Evolutionary conservation across 2,329 filamentous ascomycete species (phyloP).

Genomic region (Achaetomium macrosporum): DNA sequence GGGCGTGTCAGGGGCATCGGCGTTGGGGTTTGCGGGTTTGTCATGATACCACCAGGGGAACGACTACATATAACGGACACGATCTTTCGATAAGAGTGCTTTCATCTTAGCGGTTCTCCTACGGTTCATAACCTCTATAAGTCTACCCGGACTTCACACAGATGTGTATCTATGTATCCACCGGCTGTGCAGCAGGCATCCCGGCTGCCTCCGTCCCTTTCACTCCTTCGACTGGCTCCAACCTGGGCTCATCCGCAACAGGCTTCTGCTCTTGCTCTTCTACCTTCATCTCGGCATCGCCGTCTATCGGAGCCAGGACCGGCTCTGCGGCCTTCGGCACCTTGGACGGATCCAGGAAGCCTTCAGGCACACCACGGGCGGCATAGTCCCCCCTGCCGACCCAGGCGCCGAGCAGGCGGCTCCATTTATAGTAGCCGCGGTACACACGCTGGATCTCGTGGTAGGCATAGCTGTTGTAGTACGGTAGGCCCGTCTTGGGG

Average conservation of each 20-base stretch:
- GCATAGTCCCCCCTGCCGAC: slow-evolving; percentile 62
- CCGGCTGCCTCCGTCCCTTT: background rate
- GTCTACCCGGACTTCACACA: background rate
- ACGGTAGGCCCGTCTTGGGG: slow-evolving; percentile 75
- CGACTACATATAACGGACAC: background rate
- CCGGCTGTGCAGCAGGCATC: background rate
- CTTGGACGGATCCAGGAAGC: slow-evolving; percentile 49
- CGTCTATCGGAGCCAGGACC: slow-evolving; percentile 6
- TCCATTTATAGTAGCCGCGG: slow-evolving; percentile 75
- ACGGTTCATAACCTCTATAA: background rate
- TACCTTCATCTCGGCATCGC: slow-evolving; percentile 1
- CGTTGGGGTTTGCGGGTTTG: slow-evolving; percentile 1
- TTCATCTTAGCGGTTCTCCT: background rate
- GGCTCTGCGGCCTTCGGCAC: slow-evolving; percentile 6
- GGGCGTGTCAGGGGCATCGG: background rate
- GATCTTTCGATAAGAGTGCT: background rate
- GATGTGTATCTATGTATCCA: background rate
- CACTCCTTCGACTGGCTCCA: slow-evolving; percentile 8
- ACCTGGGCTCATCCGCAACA: slow-evolving; percentile 3
- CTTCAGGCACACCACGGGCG: slow-evolving; percentile 70
- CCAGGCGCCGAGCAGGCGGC: slow-evolving; percentile 73
- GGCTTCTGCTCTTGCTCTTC: slow-evolving; percentile 6
- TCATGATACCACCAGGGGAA: slow-evolving; percentile 4
- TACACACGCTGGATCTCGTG: slow-evolving; percentile 71
- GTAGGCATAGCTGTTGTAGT: slow-evolving; percentile 73